Evolutionary conservation across 2,329 filamentous ascomycete genomes (phyloP), one percentile per base, ranked within the genome.

Genomic region (Colletotrichum tofieldiae): DNA sequence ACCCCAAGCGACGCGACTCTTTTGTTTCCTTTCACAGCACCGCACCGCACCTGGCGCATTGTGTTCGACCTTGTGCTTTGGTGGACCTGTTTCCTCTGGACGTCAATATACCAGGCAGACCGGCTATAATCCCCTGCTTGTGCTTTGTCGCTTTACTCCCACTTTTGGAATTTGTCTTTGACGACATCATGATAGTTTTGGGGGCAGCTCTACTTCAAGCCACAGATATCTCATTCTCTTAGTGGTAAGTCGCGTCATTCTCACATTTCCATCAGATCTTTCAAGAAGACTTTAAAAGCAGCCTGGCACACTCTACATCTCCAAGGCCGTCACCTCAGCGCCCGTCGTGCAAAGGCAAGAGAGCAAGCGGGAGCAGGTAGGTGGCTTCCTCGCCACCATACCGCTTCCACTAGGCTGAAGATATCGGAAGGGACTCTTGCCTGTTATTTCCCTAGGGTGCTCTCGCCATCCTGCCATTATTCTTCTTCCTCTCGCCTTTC

Each of bases 141-240:
- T 72, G 70, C 65, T 65, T 51, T 60, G 70, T 70, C 60, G 67
- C 71, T 54, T 73, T 73, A 49, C 67, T 71, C 52, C 60, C 55
- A 58, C 55, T 51, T 71, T 71, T 67, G 47, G 67, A 67, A 65
- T 49, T 60, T 61, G 73, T 64, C 66, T 73, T 73, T 72, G 75
- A 78, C 80, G 80, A 80, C 82, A 84, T 76, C 78, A 84, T 84
- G 83, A 83, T 82, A 82, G 77, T 78, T 80, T 84, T 82, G 80
- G 77, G 79, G 73, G 39, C 71, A 77, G 77, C 77, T 75, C 74
- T 77, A 76, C 72, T 76, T 72, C 77, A 78, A 74, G 73, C 76
- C 75, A 75, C 77, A 74, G 78, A 77, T 74, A 76, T 79, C 75
- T 80, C 76, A 78, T 80, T 79, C 73, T 83, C 77, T 77, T 85